Evolutionary conservation across 495 filamentous ascomycete species (phyloP), one percentile per base, ranked within the genome.

Genomic region (Daldinia vernicosa): DNA sequence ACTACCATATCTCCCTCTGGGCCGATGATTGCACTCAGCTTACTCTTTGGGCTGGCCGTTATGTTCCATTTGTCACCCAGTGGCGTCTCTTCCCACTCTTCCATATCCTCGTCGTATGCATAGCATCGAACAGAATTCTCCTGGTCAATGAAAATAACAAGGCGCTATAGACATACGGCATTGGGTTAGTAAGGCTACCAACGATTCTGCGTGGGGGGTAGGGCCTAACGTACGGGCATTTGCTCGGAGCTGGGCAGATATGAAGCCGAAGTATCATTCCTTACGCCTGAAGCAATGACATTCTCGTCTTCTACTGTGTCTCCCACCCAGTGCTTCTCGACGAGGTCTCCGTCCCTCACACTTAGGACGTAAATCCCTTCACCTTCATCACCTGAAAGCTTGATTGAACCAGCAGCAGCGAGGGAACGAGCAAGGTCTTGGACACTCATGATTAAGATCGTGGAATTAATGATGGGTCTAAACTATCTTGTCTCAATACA

Each of bases 21-120:
- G 14, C 63, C 63, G 24, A 67, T 47, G 3, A 12, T 63, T 14
- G 69, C 52, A 32, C 63, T 63, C 8, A 71, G 28, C 53, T 67
- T 71, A 30, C 69, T 67, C 26, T 67, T 33, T 1, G 58, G n/a
- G 43, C 33, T 56, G 3, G 63, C 54, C 24, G 53, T 53, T 11
- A 71, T 54, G 53, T 71, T 67, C 69, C 57, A 71, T 28, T 63
- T 63, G 17, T 24, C 39, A 15, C 69, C 63, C 6, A 63, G 58
- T 32, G 69, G 63, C 11, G 57, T 67, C 51, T 71, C 69, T 51
- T 71, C 69, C 69, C 69, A 71, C 15, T 71, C 69, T 40, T 71
- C 69, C 6, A 57, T 57, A 28, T 71, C 63, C 3, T 71, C 69
- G 7, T 67, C 45, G 35, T 71, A 71, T 67, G 47, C 51, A 50